Base-by-base conservation (phyloP, 805 yeast species). In the Yarrowia sp. region DNA sequence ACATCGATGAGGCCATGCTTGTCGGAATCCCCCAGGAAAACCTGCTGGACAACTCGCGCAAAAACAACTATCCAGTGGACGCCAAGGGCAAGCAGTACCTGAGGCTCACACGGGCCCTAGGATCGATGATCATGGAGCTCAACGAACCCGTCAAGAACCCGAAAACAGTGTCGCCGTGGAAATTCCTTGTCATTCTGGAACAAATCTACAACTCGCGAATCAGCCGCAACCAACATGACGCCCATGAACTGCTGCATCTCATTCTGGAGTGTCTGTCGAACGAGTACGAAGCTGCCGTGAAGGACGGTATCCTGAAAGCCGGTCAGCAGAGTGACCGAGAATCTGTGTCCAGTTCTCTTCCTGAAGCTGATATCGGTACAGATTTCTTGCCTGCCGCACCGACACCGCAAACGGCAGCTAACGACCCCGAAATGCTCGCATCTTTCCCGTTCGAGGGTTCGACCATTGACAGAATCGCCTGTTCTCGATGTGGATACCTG, bases 141-240 rank as follows among this genome's bases (percentile, higher is more conserved):
- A 92, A 90, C 71, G 86, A 84, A 67, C 83, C 90, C 0, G 80
- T 85, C 28, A 73, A 80, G 60, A 71, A 82, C 1, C 74, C 86
- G 0, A 79, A 83, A 64, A 80, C 86, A 8, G 76, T 86, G 5
- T 85, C 92, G 0, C 92, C 90, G 0, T 88, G 96, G 92, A 87
- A 90, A 1, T 82, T 92, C 57, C 77, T 93, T 17, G 87, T 82
- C 62, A 86, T 84, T 10, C 76, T 95, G 60, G 98, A 93, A 71
- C 75, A 74, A 9, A 86, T 89, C 14, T 89, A 87, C 76, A 83
- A 86, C 65, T 86, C 92, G 3, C 85, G 84, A 68, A 86, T 95
- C 32, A 86, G 96, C 1, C 78, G 88, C 39, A 84, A 84, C 51
- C 99, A 95, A 74, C 96, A 93, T 72, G 99, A 93, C 77, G 97